Conservation (phyloP, 202 grass and related monocot species). For the Panicum hallii region DNA sequence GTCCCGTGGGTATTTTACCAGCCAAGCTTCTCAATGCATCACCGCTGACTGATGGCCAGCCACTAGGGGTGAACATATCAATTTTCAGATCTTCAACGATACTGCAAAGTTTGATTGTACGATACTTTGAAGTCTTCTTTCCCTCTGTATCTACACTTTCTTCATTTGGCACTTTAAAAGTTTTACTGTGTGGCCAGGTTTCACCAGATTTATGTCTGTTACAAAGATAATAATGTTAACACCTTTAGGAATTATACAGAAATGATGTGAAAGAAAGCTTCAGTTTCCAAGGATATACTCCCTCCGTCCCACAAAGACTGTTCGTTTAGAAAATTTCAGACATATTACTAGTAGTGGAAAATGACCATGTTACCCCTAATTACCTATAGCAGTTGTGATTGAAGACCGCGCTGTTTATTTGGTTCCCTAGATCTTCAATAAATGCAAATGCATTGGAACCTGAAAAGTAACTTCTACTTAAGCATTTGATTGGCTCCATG, state of each 20-base stretch:
- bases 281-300: neutral
- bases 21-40: slow-evolving; percentile 68
- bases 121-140: slow-evolving; percentile 64
- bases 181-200: slow-evolving; percentile 61
- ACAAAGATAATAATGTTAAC: slow-evolving; percentile 47
- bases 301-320: too few relatives aligned
- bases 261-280: slow-evolving; percentile 17
- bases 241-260: slow-evolving; percentile 13
- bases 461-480: too few relatives aligned
- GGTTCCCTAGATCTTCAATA: too few relatives aligned
- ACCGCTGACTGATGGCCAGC: slow-evolving; percentile 64
- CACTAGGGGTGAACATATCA: slow-evolving; percentile 58
- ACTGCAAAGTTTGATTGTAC: slow-evolving; percentile 62
- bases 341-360: too few relatives aligned
- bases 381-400: too few relatives aligned
- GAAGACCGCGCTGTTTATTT: too few relatives aligned
- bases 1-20: slow-evolving; percentile 63
- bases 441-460: too few relatives aligned
- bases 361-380: too few relatives aligned
- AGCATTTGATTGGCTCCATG: too few relatives aligned
- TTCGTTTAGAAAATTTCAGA: too few relatives aligned
- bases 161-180: slow-evolving; percentile 78
- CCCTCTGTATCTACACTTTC: slow-evolving; percentile 47
- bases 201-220: slow-evolving; percentile 58
- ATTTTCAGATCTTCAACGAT: slow-evolving; percentile 72